phyloP scores from a whole-genome alignment of 2,329 filamentous ascomycete genomes.

The Zymoseptoria tritici region DNA sequence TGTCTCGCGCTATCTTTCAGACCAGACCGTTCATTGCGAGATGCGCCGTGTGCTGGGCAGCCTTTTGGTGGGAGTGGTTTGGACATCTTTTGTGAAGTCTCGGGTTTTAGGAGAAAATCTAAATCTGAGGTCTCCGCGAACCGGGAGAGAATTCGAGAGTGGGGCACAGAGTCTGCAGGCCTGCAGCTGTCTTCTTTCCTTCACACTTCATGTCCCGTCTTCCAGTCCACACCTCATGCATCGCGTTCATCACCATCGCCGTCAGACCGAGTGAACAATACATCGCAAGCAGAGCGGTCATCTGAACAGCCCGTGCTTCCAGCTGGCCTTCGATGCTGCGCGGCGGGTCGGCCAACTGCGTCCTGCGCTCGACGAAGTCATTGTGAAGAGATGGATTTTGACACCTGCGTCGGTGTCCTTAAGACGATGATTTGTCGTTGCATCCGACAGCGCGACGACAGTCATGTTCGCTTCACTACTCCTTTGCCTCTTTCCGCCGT shows the following conservation, averaged over 20 bases:
- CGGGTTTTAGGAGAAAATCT: neutral
- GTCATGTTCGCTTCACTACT: too few species aligned
- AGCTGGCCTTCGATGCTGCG: too few species aligned
- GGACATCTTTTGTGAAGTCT: neutral
- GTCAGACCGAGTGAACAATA: too few species aligned
- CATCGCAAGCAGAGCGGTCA: too few species aligned
- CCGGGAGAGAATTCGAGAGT: neutral
- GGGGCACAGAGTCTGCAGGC: neutral
- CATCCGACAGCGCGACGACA: too few species aligned
- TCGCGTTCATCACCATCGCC: neutral
- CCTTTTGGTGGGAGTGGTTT: neutral
- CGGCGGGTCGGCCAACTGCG: too few species aligned
- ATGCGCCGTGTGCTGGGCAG: neutral
- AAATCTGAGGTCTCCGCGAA: neutral
- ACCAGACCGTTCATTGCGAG: neutral
- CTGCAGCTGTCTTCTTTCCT: neutral
- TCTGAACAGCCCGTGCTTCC: too few species aligned
- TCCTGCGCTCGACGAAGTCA: too few species aligned
- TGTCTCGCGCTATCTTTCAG: neutral
- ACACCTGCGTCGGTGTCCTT: too few species aligned
- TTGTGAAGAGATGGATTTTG: too few species aligned
- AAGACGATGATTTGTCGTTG: too few species aligned
- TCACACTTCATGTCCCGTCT: neutral
- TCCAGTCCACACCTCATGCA: neutral
- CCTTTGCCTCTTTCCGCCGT: too few species aligned